These are phyloP conservation scores for Xanthoconium purpureum DNA, from an alignment of 768 basidiomycete species.

Conservation along the genomic window DNA sequence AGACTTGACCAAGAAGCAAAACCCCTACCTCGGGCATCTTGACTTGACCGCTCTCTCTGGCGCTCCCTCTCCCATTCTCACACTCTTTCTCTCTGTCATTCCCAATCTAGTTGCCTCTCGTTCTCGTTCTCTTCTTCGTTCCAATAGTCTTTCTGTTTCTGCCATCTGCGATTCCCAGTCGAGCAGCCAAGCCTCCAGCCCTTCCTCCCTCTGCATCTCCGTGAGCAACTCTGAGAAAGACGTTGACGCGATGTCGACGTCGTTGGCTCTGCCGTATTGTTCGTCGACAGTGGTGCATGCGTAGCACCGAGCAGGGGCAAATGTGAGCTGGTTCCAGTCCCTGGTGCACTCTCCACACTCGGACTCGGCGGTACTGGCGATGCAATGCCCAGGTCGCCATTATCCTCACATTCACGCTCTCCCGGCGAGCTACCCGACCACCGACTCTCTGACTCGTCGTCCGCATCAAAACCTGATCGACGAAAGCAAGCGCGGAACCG, in stretches of 20 bases:
- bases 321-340: conserved; percentile 6
- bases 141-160: conserved; percentile 11
- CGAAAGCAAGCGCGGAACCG: conserved; percentile 28
- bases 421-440: conserved; percentile 20
- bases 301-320: conserved; percentile 3
- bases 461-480: conserved; percentile 23
- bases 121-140: conserved; percentile 6
- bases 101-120: conserved; percentile 8
- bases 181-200: conserved; percentile 8
- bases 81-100: conserved; percentile 12
- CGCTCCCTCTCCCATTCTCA: conserved; percentile 24
- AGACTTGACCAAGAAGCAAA: conserved; percentile 13
- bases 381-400: conserved; percentile 4
- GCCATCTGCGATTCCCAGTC: conserved; percentile 19
- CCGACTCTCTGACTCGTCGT: conserved; percentile 24
- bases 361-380: conserved; percentile 15
- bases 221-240: conserved; percentile 23
- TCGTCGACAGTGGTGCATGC: not conserved
- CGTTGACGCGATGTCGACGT: conserved; percentile 14
- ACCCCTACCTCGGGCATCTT: conserved; percentile 16
- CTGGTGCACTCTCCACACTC: conserved; percentile 13
- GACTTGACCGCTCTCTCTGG: conserved; percentile 13
- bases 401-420: conserved; percentile 12
- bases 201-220: conserved; percentile 17
- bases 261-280: conserved; percentile 6